Conservation (phyloP, 768 basidiomycete genomes). For the Macrolepiota dolichaula region DNA sequence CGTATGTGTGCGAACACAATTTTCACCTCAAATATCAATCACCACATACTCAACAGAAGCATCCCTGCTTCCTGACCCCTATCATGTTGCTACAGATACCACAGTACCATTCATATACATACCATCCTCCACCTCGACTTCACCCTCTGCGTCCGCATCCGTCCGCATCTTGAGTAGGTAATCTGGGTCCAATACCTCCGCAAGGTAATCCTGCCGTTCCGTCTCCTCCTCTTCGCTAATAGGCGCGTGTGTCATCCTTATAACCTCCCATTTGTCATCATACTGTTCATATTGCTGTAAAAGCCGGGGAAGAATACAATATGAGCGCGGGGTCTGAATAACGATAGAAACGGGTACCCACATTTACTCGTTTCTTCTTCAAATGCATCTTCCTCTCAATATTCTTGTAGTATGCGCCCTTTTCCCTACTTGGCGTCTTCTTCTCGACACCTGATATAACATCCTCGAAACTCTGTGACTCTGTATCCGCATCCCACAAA, state of each 20-base stretch:
- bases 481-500: constrained; percentile 54
- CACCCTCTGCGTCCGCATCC: constrained; percentile 66
- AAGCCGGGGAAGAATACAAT: neutral
- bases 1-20: neutral
- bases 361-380: constrained; percentile 81
- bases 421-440: constrained; percentile 29
- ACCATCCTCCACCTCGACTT: constrained; percentile 43
- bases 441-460: constrained; percentile 28
- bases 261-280: constrained; percentile 79
- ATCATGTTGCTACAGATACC: neutral
- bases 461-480: constrained; percentile 27
- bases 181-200: constrained; percentile 73
- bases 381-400: constrained; percentile 86
- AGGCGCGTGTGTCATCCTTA: constrained; percentile 65
- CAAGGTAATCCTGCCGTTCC: constrained; percentile 74
- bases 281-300: constrained; percentile 66
- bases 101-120: constrained; percentile 6
- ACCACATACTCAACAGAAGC: neutral
- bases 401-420: constrained; percentile 86
- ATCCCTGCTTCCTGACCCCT: too few relatives aligned
- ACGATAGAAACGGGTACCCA: constrained; percentile 29
- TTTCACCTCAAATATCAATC: neutral
- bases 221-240: constrained; percentile 74
- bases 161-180: constrained; percentile 45
- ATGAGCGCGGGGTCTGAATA: neutral